Base-by-base conservation (phyloP, 2,329 filamentous ascomycete genomes). In the Pezicula radicicola region DNA sequence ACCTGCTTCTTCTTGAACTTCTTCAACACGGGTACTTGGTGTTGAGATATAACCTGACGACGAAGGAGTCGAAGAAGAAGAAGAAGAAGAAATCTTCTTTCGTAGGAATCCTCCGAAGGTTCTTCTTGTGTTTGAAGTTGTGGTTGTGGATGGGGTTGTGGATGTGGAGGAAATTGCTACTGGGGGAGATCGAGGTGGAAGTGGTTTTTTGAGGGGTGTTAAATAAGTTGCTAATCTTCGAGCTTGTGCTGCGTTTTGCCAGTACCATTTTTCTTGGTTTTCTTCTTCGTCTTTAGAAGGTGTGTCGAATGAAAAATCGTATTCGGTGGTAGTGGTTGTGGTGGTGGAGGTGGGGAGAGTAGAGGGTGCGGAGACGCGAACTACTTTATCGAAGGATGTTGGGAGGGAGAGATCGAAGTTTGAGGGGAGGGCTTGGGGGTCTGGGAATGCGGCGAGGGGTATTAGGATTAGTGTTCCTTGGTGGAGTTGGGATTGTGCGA, bases 391-490 rank as follows among this genome's bases (percentile, higher is more conserved):
- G 30, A 10, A 33, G 30, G 30, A 25, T 16, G 13, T 42, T 15
- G 18, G 18, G 40, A 42, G 25, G 8, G 15, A 21, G 28, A 59
- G 55, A 25, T 66, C 60, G 43, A 57, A 61, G 13, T 62, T 55
- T 8, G 56, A 50, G 4, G 61, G 63, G 12, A 54, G n/a, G 10
- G 60, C 63, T 25, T 60, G 55, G 18, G 57, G 48, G 3, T 58
- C 56, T 21, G 54, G 43, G 1, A 64, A 16, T 15, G 55, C 62
- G 12, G 45, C 50, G 15, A 55, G 53, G 1, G 64, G 63, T 33
- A 66, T 58, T 6, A 66, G 53, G 15, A 64, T 60, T 7, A 66
- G 49, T 0, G 59, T 62, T 6, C 62, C 64, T 46, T 49, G 55
- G 12, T 37, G 39, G 3, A 58, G 51, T 3, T 62, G 59, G 0